Evolutionary conservation across 768 basidiomycete genomes (phyloP), one percentile per base, ranked within the genome.

Genomic region (Phaeotremella skinneri): DNA sequence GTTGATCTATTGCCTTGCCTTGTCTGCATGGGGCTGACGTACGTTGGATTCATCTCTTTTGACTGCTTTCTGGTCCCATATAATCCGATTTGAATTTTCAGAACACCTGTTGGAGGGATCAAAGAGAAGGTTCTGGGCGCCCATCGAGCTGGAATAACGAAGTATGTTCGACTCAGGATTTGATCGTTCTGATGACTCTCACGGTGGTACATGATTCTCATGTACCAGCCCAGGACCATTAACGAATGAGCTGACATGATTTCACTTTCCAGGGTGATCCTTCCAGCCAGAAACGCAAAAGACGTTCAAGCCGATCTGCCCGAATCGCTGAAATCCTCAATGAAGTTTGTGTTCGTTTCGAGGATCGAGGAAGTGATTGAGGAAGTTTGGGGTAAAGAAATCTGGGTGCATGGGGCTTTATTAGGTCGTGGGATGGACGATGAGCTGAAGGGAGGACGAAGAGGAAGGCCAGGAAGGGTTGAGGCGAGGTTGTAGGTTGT

Each of bases 91-190:
- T 56, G 57, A 31, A 26, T 23, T 16, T 7, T 17, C 37, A 49
- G 39, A 17, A 71, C 70, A 3, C 51, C 71, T 2, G 70, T 94
- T 1, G 91, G 91, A 2, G 91, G 91, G 0, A 89, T 94, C 77
- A 91, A 91, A 72, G 91, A 92, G 81, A 75, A 83, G 78, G 82
- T 93, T 1, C 82, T 94, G 17, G 91, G 90, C 17, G 91, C 91
- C 0, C 90, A 93, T 74, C 85, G 91, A 4, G 90, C 90, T 1
- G 85, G 87, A 32, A 84, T 92, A 43, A 86, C 81, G 49, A 68
- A 57, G 71, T 73, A 26, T 49, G 70, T 25, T 26, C 21, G 32
- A 9, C 9, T 13, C 16, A 27, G 16, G 20, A 21, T 16, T 17
- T 4, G 16, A 23, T 16, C 4, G 9, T 51, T 11, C 14, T 29